A percentile compares a stretch with the other conserved stretches of the same genome.
These are phyloP conservation scores for Myriosclerotinia scirpicola DNA, from an alignment of 2,329 filamentous ascomycete species.

Conservation along the genomic window DNA sequence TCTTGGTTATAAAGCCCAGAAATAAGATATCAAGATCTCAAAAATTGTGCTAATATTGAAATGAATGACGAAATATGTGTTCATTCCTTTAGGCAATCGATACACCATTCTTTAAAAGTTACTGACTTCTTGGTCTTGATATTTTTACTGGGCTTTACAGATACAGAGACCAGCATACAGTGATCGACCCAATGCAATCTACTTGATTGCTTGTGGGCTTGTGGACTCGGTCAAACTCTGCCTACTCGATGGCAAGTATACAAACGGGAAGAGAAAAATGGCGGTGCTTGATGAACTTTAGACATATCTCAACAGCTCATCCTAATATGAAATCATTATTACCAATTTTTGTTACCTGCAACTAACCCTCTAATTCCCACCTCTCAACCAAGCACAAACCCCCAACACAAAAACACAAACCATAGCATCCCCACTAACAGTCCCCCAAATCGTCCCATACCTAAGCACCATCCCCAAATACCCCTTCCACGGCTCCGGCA, in stretches of 20 bases:
- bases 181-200: background rate
- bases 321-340: background rate
- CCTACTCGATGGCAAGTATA: background rate
- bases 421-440: constrained; percentile 71
- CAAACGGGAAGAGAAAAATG: background rate
- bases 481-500: constrained; percentile 63
- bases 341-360: background rate
- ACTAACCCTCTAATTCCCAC: constrained; percentile 6
- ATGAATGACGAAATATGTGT: no score
- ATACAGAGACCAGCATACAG: background rate
- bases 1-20: no score
- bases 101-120: no score
- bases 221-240: no score
- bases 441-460: constrained; percentile 70
- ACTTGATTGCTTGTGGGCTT: background rate
- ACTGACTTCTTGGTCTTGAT: background rate
- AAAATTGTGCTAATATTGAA: no score
- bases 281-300: background rate
- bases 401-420: constrained; percentile 73
- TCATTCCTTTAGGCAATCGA: no score
- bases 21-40: no score
- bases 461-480: constrained; percentile 61
- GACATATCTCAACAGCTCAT: background rate
- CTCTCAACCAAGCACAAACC: constrained; percentile 37
- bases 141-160: background rate